phyloP scores from a whole-genome alignment of 2,329 filamentous ascomycete genomes.

The Trichoderma sp. region DNA sequence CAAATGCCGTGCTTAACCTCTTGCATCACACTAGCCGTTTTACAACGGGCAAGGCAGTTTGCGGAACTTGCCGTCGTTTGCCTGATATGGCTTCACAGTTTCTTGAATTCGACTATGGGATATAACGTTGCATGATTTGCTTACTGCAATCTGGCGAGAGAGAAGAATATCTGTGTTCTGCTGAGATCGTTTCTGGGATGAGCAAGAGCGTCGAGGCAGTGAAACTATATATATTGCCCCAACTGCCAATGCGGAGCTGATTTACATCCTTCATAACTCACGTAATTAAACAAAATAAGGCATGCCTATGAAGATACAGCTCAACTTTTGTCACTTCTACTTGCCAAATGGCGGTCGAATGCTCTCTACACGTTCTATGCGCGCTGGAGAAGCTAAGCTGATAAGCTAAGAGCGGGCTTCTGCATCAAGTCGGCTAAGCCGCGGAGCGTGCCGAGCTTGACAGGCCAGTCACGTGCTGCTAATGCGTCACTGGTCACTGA shows the following conservation, averaged over 20 bases:
- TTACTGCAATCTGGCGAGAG: background rate
- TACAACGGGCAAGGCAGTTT: background rate
- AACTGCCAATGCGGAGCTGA: background rate
- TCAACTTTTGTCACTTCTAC: too few species aligned
- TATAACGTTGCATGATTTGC: background rate
- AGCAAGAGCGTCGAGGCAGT: background rate
- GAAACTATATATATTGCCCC: background rate
- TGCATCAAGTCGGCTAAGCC: slow-evolving; percentile 17
- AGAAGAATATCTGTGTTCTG: background rate
- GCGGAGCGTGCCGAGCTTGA: background rate
- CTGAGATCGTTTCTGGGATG: background rate
- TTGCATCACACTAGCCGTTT: background rate
- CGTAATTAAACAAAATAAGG: background rate
- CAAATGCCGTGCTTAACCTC: background rate
- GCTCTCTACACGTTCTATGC: background rate
- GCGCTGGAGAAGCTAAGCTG: background rate
- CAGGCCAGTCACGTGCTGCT: slow-evolving; percentile 24
- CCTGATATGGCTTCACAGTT: background rate
- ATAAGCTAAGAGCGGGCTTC: background rate
- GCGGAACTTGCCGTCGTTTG: background rate
- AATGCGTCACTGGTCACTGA: slow-evolving; percentile 22
- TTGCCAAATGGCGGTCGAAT: background rate
- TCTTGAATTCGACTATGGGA: background rate
- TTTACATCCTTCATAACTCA: background rate
- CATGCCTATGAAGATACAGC: background rate